These are phyloP conservation scores for Scleroderma citrinum DNA, from an alignment of 768 basidiomycete species.

Conservation along the genomic window DNA sequence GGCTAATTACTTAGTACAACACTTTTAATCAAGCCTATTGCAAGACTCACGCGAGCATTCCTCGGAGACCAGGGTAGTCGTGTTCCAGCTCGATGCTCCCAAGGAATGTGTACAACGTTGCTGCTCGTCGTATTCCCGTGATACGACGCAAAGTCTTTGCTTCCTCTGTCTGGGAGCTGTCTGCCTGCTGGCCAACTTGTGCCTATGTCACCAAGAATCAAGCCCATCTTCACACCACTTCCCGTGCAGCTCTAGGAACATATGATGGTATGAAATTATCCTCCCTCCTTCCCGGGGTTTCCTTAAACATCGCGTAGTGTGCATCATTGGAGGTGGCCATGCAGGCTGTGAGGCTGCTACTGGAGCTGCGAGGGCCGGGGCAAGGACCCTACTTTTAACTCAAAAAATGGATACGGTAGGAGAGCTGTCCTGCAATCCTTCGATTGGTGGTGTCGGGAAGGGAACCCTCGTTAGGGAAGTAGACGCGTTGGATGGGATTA, in stretches of 20 bases:
- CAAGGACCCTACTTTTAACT: constrained; percentile 74
- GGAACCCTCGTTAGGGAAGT: constrained; percentile 88
- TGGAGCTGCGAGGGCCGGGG: constrained; percentile 78
- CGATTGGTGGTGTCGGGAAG: constrained; percentile 88
- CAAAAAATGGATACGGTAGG: constrained; percentile 80
- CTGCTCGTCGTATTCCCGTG: no score
- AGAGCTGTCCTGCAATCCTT: constrained; percentile 86
- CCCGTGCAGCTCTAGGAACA: background rate
- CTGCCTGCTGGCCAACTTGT: no score
- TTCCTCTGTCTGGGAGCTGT: no score
- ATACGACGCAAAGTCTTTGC: background rate
- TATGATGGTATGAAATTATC: constrained; percentile 22
- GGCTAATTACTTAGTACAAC: no score
- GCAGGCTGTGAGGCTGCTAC: constrained; percentile 91
- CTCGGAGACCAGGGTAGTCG: no score
- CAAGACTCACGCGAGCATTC: no score
- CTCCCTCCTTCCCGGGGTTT: constrained; percentile 26
- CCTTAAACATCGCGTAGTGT: constrained; percentile 49
- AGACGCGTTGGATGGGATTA: constrained; percentile 84
- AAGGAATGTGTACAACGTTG: no score
- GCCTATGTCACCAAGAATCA: background rate
- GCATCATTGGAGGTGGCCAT: constrained; percentile 88
- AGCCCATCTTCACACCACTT: background rate
- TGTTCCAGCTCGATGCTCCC: no score
- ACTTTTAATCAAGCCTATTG: no score